Evolutionary conservation across 1,284 basidiomycete genomes (phyloP).

Genomic region (Cryptococcus neoformans): DNA sequence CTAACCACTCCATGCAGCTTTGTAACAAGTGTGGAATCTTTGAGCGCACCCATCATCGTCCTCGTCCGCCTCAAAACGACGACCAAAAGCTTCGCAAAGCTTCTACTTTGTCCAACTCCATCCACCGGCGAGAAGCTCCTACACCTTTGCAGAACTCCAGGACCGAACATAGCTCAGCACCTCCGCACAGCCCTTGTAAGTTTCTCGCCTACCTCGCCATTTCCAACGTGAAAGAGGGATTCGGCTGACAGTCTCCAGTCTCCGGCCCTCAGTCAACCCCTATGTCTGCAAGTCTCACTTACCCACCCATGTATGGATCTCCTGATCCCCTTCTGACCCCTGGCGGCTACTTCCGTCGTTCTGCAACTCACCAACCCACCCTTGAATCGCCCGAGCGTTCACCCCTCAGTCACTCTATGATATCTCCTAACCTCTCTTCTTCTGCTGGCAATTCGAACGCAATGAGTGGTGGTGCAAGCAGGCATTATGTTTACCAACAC

Average conservation of each 20-base stretch:
- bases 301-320: neutral
- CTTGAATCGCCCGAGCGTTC: neutral
- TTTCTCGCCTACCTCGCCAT: neutral
- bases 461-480: neutral
- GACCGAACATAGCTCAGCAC: conserved; percentile 8
- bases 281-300: conserved; percentile 8
- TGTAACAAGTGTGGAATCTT: conserved; percentile 20
- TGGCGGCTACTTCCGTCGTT: neutral
- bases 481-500: conserved; percentile 2
- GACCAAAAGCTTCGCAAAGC: conserved; percentile 12
- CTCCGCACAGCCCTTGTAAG: conserved; percentile 5
- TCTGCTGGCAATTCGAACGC: neutral
- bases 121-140: neutral
- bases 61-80: conserved; percentile 13
- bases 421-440: neutral
- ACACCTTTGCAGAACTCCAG: conserved; percentile 6
- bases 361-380: neutral
- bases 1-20: conserved; percentile 2
- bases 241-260: neutral
- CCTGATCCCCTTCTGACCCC: neutral
- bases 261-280: conserved; percentile 5
- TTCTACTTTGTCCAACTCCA: neutral
- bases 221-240: neutral
- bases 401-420: neutral
- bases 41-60: conserved; percentile 11